phyloP scores from a whole-genome alignment of 805 yeast species.

The Candida saitoana region DNA sequence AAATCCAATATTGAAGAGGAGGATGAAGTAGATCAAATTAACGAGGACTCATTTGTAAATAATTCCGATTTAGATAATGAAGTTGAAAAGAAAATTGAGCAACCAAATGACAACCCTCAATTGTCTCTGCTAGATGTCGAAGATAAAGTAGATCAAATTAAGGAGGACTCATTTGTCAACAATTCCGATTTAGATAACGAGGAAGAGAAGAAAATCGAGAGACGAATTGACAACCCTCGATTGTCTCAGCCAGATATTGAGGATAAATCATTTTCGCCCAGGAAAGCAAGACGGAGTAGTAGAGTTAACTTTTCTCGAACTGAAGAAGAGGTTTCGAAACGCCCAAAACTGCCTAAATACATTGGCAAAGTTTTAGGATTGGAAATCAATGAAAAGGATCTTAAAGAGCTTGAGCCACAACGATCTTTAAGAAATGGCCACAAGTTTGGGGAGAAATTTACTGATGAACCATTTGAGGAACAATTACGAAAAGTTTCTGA shows the following conservation, averaged over 20 bases:
- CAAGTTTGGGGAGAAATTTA: slow-evolving; percentile 11
- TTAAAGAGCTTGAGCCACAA: slow-evolving; percentile 17
- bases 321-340: background rate
- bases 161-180: background rate
- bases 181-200: slow-evolving; percentile 1
- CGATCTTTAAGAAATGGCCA: slow-evolving; percentile 25
- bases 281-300: background rate
- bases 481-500: slow-evolving; percentile 4
- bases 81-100: background rate
- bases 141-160: background rate
- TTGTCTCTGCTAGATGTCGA: no score
- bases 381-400: slow-evolving; percentile 16
- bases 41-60: background rate
- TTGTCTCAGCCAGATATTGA: background rate
- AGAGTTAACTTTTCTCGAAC: slow-evolving; percentile 5
- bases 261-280: slow-evolving; percentile 1
- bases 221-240: background rate
- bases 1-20: background rate
- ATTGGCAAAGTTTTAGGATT: slow-evolving; percentile 18
- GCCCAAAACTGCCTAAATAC: slow-evolving; percentile 1
- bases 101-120: background rate
- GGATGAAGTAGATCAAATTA: background rate
- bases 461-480: slow-evolving; percentile 1
- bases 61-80: background rate
- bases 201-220: background rate